Evolutionary conservation across 495 filamentous ascomycete genomes (phyloP).

Genomic region (Thermothielavioides terrestris): DNA sequence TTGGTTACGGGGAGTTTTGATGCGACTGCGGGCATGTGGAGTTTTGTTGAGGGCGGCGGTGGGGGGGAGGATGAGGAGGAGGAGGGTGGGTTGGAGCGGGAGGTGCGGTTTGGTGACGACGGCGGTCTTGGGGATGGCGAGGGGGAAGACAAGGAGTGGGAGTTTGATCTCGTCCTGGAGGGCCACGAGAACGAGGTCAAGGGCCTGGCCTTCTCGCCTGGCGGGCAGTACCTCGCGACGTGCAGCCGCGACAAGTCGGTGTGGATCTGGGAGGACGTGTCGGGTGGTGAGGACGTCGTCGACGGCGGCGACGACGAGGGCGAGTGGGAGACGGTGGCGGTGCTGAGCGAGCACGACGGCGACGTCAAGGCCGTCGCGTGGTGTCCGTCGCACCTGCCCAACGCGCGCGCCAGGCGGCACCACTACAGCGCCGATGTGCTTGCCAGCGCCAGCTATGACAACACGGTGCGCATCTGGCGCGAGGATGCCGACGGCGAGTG

Average conservation of each 20-base stretch:
- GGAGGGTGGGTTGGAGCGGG: slow-evolving; percentile 8
- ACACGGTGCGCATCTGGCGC: slow-evolving; percentile 78
- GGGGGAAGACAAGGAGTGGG: slow-evolving; percentile 67
- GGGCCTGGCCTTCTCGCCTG: slow-evolving; percentile 67
- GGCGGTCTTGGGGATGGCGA: slow-evolving; percentile 19
- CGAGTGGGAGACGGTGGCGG: slow-evolving; percentile 92
- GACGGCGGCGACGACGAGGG: slow-evolving; percentile 51
- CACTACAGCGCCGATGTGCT: slow-evolving; percentile 52
- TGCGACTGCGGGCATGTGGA: slow-evolving; percentile 81
- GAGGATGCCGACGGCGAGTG: slow-evolving; percentile 86
- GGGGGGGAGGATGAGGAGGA: slow-evolving; percentile 2
- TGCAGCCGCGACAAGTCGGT: slow-evolving; percentile 88
- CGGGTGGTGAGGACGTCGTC: slow-evolving; percentile 32
- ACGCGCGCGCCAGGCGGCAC: slow-evolving; percentile 12
- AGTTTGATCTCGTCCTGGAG: slow-evolving; percentile 76
- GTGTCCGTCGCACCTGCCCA: slow-evolving; percentile 54
- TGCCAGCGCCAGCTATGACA: slow-evolving; percentile 83
- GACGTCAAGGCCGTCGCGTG: slow-evolving; percentile 92
- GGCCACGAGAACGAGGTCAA: slow-evolving; percentile 95
- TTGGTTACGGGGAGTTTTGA: slow-evolving; percentile 92
- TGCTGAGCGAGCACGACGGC: slow-evolving; percentile 85
- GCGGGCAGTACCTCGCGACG: slow-evolving; percentile 75
- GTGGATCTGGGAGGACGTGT: slow-evolving; percentile 98
- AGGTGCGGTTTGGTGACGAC: slow-evolving; percentile 4
- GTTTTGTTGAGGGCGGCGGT: slow-evolving; percentile 40